Evolutionary conservation across 257 asterid species (phyloP).

Genomic region (Solanum etuberosum): DNA sequence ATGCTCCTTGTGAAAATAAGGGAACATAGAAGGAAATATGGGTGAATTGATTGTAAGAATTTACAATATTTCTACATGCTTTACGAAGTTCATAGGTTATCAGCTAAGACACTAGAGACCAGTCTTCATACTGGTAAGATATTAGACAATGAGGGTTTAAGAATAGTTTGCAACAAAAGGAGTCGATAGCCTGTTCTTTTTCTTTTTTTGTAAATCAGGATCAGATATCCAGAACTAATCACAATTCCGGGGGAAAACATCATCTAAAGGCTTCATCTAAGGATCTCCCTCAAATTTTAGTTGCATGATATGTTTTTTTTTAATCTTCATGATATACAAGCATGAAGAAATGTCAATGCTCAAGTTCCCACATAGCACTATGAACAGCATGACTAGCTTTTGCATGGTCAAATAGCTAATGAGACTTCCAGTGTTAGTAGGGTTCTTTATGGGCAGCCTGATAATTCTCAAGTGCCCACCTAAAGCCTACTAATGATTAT

Average conservation of each 20-base stretch:
- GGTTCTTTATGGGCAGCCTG: slow-evolving; percentile 46
- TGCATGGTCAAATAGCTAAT: not conserved
- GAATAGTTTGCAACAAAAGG: not conserved
- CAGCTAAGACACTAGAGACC: not conserved
- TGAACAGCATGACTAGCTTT: not conserved
- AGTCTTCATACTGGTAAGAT: not conserved
- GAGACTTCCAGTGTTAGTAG: slow-evolving; percentile 26
- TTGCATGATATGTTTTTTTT: not conserved
- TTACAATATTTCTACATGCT: not conserved
- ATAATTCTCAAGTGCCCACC: slow-evolving; percentile 51
- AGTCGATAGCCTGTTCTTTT: not conserved
- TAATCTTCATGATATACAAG: not conserved
- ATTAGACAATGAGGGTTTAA: not conserved
- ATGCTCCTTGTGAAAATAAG: not conserved
- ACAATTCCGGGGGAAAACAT: not conserved
- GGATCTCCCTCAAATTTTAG: not conserved
- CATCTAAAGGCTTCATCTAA: not conserved
- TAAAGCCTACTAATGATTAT: slow-evolving; percentile 43
- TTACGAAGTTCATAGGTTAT: not conserved
- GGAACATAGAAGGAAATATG: not conserved
- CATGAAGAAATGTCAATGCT: not conserved
- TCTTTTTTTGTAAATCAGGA: not conserved
- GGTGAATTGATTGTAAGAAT: not conserved
- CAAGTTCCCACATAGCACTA: not conserved
- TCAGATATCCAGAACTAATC: not conserved